These are phyloP conservation scores for Aspergillus ochraceoroseus DNA, from an alignment of 2,329 filamentous ascomycete genomes.

Conservation along the genomic window DNA sequence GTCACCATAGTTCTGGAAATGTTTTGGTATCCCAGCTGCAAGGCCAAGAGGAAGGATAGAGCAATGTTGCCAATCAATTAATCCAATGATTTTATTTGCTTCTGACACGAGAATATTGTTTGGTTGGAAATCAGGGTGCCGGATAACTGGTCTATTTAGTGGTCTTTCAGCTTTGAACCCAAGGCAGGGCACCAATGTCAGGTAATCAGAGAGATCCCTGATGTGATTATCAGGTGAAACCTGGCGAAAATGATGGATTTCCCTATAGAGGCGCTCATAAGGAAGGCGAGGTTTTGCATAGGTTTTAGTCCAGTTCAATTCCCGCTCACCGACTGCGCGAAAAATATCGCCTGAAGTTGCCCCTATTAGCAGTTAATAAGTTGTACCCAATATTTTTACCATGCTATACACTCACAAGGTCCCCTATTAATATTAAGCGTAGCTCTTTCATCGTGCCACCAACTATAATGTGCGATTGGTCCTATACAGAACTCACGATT, in stretches of 20 bases:
- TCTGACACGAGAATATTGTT: conserved; percentile 31
- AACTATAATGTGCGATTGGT: conserved; percentile 16
- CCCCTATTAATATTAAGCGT: conserved; percentile 13
- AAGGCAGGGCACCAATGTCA: conserved; percentile 14
- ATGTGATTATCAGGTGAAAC: conserved; percentile 18
- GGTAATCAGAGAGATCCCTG: conserved; percentile 16
- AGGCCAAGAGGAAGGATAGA: conserved; percentile 37
- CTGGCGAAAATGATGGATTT: conserved; percentile 15
- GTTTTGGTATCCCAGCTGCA: conserved; percentile 36
- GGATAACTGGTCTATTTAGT: conserved; percentile 19
- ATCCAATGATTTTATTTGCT: conserved; percentile 30
- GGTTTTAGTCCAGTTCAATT: conserved; percentile 17
- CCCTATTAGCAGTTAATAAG: conserved; percentile 12
- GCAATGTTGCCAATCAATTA: conserved; percentile 45
- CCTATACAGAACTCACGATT: conserved; percentile 17
- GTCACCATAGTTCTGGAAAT: conserved; percentile 40
- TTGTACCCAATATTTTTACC: neutral
- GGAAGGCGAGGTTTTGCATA: conserved; percentile 19
- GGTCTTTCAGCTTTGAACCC: conserved; percentile 6
- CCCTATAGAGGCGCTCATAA: conserved; percentile 19
- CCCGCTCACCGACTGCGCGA: conserved; percentile 14
- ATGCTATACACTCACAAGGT: conserved; percentile 17
- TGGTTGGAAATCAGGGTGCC: conserved; percentile 28
- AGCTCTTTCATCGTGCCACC: conserved; percentile 17
- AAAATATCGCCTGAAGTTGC: conserved; percentile 12